Evolutionary conservation across 2,329 filamentous ascomycete genomes (phyloP).

Genomic region (Paraphaeosphaeria sporulosa): DNA sequence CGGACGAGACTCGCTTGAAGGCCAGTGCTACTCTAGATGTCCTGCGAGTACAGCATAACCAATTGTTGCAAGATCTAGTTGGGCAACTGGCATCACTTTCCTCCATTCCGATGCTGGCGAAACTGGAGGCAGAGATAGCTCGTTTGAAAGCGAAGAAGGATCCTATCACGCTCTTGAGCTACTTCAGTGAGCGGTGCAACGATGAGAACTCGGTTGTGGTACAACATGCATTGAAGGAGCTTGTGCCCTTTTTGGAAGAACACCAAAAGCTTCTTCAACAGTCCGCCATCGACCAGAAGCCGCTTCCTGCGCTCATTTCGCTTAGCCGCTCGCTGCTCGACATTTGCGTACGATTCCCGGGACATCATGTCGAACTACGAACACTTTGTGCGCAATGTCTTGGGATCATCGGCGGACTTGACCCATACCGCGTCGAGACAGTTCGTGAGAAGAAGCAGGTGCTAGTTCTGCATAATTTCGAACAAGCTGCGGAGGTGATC

Average conservation of each 20-base stretch:
- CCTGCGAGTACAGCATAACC: constrained; percentile 69
- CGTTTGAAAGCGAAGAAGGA: constrained; percentile 71
- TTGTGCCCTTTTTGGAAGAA: constrained; percentile 73
- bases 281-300: constrained; percentile 82
- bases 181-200: constrained; percentile 76
- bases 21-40: constrained; percentile 70
- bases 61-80: constrained; percentile 70
- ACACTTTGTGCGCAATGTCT: constrained; percentile 81
- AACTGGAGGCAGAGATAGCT: constrained; percentile 71
- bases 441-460: constrained; percentile 82
- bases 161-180: constrained; percentile 69
- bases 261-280: constrained; percentile 83
- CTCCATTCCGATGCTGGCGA: constrained; percentile 72
- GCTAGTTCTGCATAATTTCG: constrained; percentile 87
- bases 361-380: constrained; percentile 70
- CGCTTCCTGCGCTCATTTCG: constrained; percentile 74
- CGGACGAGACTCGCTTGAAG: constrained; percentile 64
- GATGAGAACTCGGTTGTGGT: constrained; percentile 91
- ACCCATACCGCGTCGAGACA: constrained; percentile 87
- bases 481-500: constrained; percentile 76
- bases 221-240: constrained; percentile 78
- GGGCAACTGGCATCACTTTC: constrained; percentile 80
- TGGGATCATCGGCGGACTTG: constrained; percentile 88
- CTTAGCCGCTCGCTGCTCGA: constrained; percentile 83
- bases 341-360: constrained; percentile 81